Conservation (phyloP, 2,329 filamentous ascomycete species). For the Cytospora chrysosperma region DNA sequence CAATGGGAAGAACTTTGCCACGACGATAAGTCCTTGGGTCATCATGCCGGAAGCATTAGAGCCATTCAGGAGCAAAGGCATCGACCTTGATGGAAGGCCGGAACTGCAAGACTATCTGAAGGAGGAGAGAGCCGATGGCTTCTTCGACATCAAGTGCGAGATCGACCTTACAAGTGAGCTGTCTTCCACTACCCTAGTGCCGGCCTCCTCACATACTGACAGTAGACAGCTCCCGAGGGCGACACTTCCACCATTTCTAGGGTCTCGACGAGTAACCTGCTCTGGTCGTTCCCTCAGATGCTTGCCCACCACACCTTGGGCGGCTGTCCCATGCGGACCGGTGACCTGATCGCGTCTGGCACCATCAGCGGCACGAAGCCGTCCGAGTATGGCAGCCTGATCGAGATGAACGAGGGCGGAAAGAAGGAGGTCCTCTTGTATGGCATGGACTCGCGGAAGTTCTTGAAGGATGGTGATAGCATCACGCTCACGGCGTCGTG, state of each 20-base stretch:
- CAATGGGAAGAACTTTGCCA: constrained; percentile 81
- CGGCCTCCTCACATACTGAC: background rate
- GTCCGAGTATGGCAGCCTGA: constrained; percentile 41
- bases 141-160: constrained; percentile 69
- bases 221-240: constrained; percentile 38
- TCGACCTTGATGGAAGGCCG: constrained; percentile 33
- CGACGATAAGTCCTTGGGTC: constrained; percentile 76
- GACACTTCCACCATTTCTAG: constrained; percentile 56
- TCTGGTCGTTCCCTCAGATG: constrained; percentile 86
- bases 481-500: constrained; percentile 41
- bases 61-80: constrained; percentile 40
- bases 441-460: constrained; percentile 41
- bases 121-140: constrained; percentile 56
- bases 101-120: constrained; percentile 49
- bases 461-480: constrained; percentile 47
- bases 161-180: constrained; percentile 61
- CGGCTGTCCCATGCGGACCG: constrained; percentile 71
- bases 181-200: background rate
- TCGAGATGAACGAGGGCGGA: constrained; percentile 47
- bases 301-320: constrained; percentile 75
- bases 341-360: constrained; percentile 74
- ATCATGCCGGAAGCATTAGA: constrained; percentile 74
- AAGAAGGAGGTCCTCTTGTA: constrained; percentile 42
- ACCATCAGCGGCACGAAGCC: constrained; percentile 59
- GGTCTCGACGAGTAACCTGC: constrained; percentile 63